Evolutionary conservation across 345 rosid species (phyloP).

Genomic region (Eucalyptus pumila): DNA sequence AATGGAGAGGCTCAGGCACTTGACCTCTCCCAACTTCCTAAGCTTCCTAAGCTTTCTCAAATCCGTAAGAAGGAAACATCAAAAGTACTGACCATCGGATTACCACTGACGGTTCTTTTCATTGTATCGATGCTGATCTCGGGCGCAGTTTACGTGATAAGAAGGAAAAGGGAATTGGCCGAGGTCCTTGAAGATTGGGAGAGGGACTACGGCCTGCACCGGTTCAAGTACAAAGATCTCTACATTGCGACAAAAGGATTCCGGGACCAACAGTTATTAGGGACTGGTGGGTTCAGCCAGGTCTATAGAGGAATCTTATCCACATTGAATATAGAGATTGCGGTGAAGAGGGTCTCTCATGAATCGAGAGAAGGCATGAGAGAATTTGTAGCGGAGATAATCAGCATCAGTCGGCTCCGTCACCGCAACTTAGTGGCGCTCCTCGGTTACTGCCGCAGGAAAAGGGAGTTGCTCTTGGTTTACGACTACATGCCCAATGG

Average conservation of each 20-base stretch:
- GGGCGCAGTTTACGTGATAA: neutral
- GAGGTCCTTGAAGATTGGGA: neutral
- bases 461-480: constrained; percentile 37
- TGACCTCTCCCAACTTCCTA: constrained; percentile 37
- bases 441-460: constrained; percentile 47
- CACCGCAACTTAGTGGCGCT: constrained; percentile 19
- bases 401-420: constrained; percentile 16
- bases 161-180: neutral
- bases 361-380: neutral
- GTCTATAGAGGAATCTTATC: constrained; percentile 55
- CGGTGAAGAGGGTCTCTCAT: neutral
- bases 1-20: constrained; percentile 29
- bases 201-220: constrained; percentile 24
- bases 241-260: constrained; percentile 61
- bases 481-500: constrained; percentile 39
- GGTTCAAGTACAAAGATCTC: constrained; percentile 53
- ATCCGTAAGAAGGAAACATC: constrained; percentile 14
- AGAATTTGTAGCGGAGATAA: neutral
- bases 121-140: constrained; percentile 2
- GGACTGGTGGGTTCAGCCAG: constrained; percentile 57
- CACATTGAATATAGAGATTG: constrained; percentile 4
- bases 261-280: constrained; percentile 39
- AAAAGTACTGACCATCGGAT: constrained; percentile 26
- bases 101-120: constrained; percentile 20
- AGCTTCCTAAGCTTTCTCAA: constrained; percentile 59